phyloP scores from a whole-genome alignment of 495 filamentous ascomycete species.

The Lasiosphaeria ovina region DNA sequence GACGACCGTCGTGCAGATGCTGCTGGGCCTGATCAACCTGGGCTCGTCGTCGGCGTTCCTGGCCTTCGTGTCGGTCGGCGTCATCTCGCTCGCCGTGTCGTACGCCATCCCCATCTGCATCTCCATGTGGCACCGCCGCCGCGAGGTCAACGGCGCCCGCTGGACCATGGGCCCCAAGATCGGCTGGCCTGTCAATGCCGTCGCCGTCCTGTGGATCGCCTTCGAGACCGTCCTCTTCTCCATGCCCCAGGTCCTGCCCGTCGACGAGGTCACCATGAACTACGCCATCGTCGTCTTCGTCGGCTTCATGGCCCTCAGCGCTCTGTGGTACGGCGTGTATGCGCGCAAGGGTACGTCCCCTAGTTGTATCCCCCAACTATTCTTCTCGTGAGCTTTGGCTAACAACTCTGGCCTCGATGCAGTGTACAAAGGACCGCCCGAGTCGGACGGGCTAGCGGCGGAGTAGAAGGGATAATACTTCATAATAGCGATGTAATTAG shows the following conservation, averaged over 20 bases:
- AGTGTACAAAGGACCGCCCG: conserved; percentile 27
- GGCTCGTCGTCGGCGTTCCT: conserved; percentile 61
- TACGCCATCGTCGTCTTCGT: conserved; percentile 59
- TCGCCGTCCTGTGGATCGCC: conserved; percentile 52
- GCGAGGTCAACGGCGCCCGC: conserved; percentile 47
- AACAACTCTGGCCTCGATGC: background rate
- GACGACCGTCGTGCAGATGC: conserved; percentile 55
- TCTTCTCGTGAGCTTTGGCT: background rate
- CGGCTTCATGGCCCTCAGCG: conserved; percentile 54
- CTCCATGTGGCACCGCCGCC: conserved; percentile 35
- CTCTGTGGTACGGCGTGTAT: conserved; percentile 66
- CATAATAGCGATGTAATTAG: too few species aligned
- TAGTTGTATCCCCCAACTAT: background rate
- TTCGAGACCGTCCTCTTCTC: conserved; percentile 63
- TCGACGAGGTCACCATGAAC: conserved; percentile 55
- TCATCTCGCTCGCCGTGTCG: conserved; percentile 63
- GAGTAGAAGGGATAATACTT: conserved; percentile 6
- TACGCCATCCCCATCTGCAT: conserved; percentile 62
- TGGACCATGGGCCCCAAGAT: conserved; percentile 53
- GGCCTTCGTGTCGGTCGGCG: conserved; percentile 61
- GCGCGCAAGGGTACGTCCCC: conserved; percentile 50
- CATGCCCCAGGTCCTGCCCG: conserved; percentile 55
- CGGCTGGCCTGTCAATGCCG: conserved; percentile 51
- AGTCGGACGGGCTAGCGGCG: conserved; percentile 23
- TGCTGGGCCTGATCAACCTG: conserved; percentile 58